Conservation (phyloP, 2,329 filamentous ascomycete genomes). For the Phaeophleospora eucalypticola region DNA sequence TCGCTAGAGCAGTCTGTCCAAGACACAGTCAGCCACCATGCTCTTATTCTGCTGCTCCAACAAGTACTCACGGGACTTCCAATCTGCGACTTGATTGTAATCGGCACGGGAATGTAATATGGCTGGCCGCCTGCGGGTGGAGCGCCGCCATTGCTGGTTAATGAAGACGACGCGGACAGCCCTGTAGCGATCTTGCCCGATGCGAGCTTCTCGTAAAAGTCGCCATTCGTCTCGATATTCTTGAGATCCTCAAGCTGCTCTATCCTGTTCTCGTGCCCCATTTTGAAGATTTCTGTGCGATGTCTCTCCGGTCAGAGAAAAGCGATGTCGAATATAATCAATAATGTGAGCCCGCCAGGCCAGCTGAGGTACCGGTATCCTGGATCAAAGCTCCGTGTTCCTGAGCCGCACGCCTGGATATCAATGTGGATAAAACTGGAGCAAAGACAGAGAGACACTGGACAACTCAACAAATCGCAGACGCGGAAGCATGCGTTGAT, state of each 20-base stretch:
- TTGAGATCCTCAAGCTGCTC: constrained; percentile 28
- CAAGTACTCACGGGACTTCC: constrained; percentile 20
- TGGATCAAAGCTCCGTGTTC: background rate
- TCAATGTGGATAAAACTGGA: background rate
- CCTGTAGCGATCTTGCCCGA: constrained; percentile 23
- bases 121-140: constrained; percentile 10
- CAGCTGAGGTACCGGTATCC: background rate
- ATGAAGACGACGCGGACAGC: constrained; percentile 13
- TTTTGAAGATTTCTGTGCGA: constrained; percentile 9
- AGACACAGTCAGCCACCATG: background rate
- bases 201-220: constrained; percentile 28
- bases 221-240: constrained; percentile 25
- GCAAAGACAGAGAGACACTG: no score
- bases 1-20: constrained; percentile 44
- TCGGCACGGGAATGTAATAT: constrained; percentile 30
- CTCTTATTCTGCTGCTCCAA: background rate
- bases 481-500: background rate
- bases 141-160: constrained; percentile 5
- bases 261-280: constrained; percentile 24
- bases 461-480: no score
- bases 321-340: no score
- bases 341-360: no score
- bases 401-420: background rate
- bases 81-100: constrained; percentile 30
- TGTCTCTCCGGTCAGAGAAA: no score